Evolutionary conservation across 495 filamentous ascomycete species (phyloP).

Genomic region (Penicillium parvum): DNA sequence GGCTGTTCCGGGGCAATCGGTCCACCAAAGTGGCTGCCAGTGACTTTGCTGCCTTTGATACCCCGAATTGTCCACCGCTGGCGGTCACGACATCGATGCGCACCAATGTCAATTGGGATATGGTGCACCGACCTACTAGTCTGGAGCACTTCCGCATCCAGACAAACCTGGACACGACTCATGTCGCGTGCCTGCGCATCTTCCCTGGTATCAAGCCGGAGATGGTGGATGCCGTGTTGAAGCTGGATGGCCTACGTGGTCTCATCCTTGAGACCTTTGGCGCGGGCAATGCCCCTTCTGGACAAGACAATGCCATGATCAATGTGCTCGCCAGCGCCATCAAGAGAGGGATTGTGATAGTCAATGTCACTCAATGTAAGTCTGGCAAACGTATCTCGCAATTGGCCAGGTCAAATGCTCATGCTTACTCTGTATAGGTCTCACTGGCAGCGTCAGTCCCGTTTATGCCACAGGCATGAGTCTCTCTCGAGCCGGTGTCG

Average conservation of each 20-base stretch:
- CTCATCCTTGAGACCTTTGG: conserved; percentile 94
- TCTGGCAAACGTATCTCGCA: no score
- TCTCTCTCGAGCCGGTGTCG: conserved; percentile 81
- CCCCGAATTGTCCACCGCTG: conserved; percentile 77
- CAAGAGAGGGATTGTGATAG: conserved; percentile 75
- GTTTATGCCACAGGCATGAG: conserved; percentile 89
- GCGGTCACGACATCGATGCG: conserved; percentile 75
- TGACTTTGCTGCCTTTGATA: conserved; percentile 81
- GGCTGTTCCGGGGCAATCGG: conserved; percentile 86
- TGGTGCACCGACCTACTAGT: conserved; percentile 68
- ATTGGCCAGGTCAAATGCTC: neutral
- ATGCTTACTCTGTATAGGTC: conserved; percentile 30
- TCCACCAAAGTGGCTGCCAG: conserved; percentile 85
- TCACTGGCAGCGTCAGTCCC: conserved; percentile 81
- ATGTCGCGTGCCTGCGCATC: conserved; percentile 89
- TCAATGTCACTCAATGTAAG: conserved; percentile 91
- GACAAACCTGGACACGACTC: conserved; percentile 73
- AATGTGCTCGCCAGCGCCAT: conserved; percentile 76
- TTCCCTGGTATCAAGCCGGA: conserved; percentile 94
- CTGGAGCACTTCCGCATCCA: conserved; percentile 74
- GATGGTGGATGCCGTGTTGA: conserved; percentile 87
- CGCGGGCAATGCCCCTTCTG: conserved; percentile 86
- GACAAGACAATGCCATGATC: conserved; percentile 77
- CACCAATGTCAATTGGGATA: conserved; percentile 78
- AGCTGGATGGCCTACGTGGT: conserved; percentile 71